Evolutionary conservation across 345 rosid genomes (phyloP), one percentile per base, ranked within the genome.

Genomic region (Pseudoturritis turrita): DNA sequence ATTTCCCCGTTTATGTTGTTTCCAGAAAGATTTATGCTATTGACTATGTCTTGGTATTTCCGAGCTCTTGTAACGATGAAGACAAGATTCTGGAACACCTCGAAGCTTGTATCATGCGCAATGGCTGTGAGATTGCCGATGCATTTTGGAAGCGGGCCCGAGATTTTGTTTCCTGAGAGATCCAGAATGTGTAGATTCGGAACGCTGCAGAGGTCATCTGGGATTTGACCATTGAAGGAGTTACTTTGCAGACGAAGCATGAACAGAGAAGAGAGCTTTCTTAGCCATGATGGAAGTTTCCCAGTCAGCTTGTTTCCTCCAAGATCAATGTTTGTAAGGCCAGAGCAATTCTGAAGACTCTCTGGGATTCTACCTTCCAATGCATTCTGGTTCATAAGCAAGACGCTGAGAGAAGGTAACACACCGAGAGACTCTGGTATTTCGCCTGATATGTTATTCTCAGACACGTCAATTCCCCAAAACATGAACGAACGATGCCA

Each of bases 291-390:
- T 12, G 92, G 89, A 28, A 83, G 21, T 11, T 36, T 53, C 28
- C 88, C 88, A 0, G 66, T 76, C 7, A 87, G 58, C 67, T 62
- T 77, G 64, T 87, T 85, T 46, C 78, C 80, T 63, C 86, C 83
- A 13, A 85, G 86, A 75, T 85, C 88, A 14, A 84, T 65, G 70
- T 75, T 81, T 2, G 80, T 76, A 45, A 87, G 65, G 6, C 78
- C 79, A 0, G 84, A 59, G 77, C 88, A 79, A 5, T 87, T 85
- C 49, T 77, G 81, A 59, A 82, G 81, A 6, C 78, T 71, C 33
- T 78, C 70, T n/a, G 92, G 82, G 69, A 87, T 75, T 58, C 69
- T 67, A 40, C 89, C 88, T 37, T 33, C 47, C 19, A 83, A 76
- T 18, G 78, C 72, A 35, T 85, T 87, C 55, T 80, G 65, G 78